phyloP scores from a whole-genome alignment of 1,284 basidiomycete species.

The Microbotryum saponariae region DNA sequence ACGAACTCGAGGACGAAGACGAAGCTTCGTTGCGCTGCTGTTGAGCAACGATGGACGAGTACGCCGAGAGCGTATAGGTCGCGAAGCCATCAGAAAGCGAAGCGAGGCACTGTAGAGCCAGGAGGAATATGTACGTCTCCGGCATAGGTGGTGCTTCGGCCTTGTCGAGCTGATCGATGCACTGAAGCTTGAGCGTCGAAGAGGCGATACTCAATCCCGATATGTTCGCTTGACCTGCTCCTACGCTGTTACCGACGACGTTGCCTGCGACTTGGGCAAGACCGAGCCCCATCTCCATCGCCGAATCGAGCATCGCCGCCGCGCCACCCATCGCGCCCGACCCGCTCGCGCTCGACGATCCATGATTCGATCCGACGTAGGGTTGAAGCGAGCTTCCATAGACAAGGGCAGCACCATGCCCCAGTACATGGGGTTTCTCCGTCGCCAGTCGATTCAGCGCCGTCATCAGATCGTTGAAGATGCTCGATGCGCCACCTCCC shows the following conservation, averaged over 20 bases:
- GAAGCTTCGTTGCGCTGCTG: constrained; percentile 23
- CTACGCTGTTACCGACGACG: constrained; percentile 56
- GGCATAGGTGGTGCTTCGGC: constrained; percentile 86
- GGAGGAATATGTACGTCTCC: constrained; percentile 83
- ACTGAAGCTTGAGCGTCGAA: constrained; percentile 41
- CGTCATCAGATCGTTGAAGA: constrained; percentile 71
- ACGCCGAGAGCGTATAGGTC: constrained; percentile 57
- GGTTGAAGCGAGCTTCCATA: constrained; percentile 43
- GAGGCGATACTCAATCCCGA: constrained; percentile 42
- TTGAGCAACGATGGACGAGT: constrained; percentile 52
- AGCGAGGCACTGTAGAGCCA: constrained; percentile 79
- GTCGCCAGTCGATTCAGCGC: constrained; percentile 75
- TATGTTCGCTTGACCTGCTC: constrained; percentile 59
- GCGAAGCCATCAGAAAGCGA: constrained; percentile 83
- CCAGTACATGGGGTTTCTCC: constrained; percentile 75
- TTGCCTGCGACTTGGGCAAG: constrained; percentile 65
- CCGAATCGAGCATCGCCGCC: constrained; percentile 65
- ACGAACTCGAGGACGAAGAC: too few relatives aligned
- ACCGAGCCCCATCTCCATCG: constrained; percentile 60
- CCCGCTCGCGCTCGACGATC: background rate
- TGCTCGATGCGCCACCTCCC: constrained; percentile 43
- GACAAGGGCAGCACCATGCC: constrained; percentile 50
- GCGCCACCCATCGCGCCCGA: constrained; percentile 34
- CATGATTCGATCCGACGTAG: constrained; percentile 3
- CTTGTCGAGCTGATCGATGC: constrained; percentile 94